Percentiles rank a stretch among this genome's conserved stretches.
Conservation (phyloP, 257 asterid species). For the Penstemon davidsonii region DNA sequence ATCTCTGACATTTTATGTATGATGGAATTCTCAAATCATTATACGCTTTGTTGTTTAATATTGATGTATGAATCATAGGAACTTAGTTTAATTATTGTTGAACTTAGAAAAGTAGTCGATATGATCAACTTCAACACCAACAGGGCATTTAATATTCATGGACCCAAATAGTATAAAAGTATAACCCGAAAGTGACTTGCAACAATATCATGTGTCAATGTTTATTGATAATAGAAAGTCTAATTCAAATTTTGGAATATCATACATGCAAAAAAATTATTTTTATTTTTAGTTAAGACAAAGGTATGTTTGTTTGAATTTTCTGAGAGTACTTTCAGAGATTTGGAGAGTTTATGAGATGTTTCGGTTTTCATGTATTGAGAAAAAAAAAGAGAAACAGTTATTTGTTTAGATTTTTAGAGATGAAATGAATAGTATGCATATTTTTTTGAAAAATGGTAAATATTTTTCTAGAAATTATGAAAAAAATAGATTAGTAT, state of each 20-base stretch:
- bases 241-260: neutral
- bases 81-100: neutral
- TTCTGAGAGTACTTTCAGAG: too few relatives aligned
- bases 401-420: too few relatives aligned
- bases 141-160: neutral
- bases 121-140: neutral
- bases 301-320: too few relatives aligned
- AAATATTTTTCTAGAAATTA: too few relatives aligned
- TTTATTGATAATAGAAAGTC: neutral
- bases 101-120: neutral
- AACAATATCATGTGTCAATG: constrained; percentile 2
- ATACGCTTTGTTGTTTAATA: neutral
- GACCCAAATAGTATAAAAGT: neutral
- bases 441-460: too few relatives aligned
- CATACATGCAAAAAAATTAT: neutral
- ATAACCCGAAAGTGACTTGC: neutral
- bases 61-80: neutral
- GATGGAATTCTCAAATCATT: neutral
- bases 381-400: too few relatives aligned
- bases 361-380: too few relatives aligned
- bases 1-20: neutral
- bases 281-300: neutral
- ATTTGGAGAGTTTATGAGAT: too few relatives aligned
- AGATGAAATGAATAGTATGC: too few relatives aligned
- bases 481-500: too few relatives aligned